These are phyloP conservation scores for Pythium apleroticum DNA, from an alignment of 352 stramenopile species.

Conservation along the genomic window DNA sequence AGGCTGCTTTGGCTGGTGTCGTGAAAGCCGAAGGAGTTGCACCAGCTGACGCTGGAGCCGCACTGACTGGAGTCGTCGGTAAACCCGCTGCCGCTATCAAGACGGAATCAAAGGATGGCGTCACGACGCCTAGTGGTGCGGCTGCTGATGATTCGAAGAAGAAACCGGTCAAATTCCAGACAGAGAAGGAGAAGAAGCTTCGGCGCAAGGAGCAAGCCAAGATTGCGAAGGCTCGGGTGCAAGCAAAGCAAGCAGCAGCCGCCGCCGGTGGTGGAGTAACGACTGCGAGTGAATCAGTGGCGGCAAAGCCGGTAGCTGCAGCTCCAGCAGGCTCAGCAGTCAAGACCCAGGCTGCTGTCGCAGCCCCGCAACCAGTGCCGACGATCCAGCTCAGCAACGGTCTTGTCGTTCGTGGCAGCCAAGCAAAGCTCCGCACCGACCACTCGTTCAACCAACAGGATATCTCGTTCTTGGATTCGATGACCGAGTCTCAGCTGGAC, in stretches of 20 bases:
- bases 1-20: slow-evolving; percentile 5
- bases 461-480: slow-evolving; percentile 87
- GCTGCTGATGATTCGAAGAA: slow-evolving; percentile 48
- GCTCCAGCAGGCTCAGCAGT: neutral
- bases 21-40: slow-evolving; percentile 20
- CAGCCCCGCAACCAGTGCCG: slow-evolving; percentile 9
- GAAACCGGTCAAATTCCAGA: slow-evolving; percentile 74
- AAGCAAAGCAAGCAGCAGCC: slow-evolving; percentile 64
- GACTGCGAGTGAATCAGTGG: neutral
- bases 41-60: slow-evolving; percentile 7
- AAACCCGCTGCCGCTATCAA: slow-evolving; percentile 20
- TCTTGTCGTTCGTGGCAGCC: slow-evolving; percentile 69
- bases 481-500: slow-evolving; percentile 83
- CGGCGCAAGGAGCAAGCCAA: slow-evolving; percentile 82
- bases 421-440: slow-evolving; percentile 55
- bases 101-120: slow-evolving; percentile 19
- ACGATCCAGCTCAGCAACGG: slow-evolving; percentile 51
- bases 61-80: neutral
- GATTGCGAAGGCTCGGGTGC: slow-evolving; percentile 68
- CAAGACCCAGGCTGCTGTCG: slow-evolving; percentile 18
- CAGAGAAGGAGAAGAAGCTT: slow-evolving; percentile 87
- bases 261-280: slow-evolving; percentile 11
- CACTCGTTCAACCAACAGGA: slow-evolving; percentile 77
- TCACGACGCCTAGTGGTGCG: neutral
- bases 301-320: neutral